Evolutionary conservation across 2,329 filamentous ascomycete genomes (phyloP), one percentile per base, ranked within the genome.

Genomic region (Penicillium sp.): DNA sequence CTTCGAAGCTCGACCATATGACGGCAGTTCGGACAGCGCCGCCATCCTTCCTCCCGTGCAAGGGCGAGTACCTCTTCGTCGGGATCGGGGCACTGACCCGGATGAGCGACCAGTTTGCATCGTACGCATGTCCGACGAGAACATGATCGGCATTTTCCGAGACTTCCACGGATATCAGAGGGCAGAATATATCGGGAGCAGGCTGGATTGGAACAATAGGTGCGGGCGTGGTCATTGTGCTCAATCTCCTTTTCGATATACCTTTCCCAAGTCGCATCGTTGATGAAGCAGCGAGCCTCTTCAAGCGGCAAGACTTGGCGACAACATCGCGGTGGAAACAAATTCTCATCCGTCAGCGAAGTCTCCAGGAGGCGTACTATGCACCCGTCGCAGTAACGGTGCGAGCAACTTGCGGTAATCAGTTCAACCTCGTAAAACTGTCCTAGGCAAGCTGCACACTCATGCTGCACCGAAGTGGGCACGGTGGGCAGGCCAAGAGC

Each of bases 21-120:
- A 59, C 82, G 84, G 75, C 92, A 96, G 58, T 80, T 86, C 68
- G 86, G 87, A 71, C 91, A 96, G 44, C 85, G 80, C 70, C 90
- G 87, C 87, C 88, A 92, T 22, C 88, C 88, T 49, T 86, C 79
- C 24, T 86, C 78, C 61, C 86, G 84, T 6, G 86, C 87, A 55
- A 88, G 79, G 47, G 84, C 81, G 4, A 91, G 75, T n/a, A 71
- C 46, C 14, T 64, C 63, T 42, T 69, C 58, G n/a, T 62, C 43
- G 34, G 68, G 63, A 2, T 67, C 47, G 2, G 61, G 63, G 45
- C 69, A 74, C 32, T 64, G 54, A 6, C 60, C 49, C 1, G 21
- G 31, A 49, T 70, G 66, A 10, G 46, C 51, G 9, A 13, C 7
- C 11, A 47, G 49, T 50, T 70, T 71, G 55, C 68, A 71, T 13